phyloP scores from a whole-genome alignment of 805 yeast species.

The Dipodascus albidus region DNA sequence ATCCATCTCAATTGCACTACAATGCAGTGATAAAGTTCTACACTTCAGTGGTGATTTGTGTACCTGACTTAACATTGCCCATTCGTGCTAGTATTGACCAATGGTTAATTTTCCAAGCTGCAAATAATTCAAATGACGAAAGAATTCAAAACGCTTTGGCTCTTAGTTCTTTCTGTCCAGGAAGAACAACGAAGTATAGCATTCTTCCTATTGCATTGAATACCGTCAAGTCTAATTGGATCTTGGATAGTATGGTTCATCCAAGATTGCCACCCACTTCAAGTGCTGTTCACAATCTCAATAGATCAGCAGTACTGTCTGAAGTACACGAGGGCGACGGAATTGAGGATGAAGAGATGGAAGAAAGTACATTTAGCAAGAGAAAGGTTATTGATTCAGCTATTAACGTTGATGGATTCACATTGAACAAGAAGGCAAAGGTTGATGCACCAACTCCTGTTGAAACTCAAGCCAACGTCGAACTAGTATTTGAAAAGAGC shows the following conservation, averaged over 20 bases:
- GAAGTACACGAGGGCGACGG: no score
- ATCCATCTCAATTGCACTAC: constrained; percentile 2
- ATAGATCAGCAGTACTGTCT: constrained; percentile 6
- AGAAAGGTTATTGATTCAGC: constrained; percentile 69
- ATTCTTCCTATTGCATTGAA: constrained; percentile 59
- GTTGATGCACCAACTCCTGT: constrained; percentile 46
- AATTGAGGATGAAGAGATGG: background rate
- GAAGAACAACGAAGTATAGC: constrained; percentile 43
- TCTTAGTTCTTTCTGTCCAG: constrained; percentile 57
- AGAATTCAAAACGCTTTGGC: constrained; percentile 28
- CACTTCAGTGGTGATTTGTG: constrained; percentile 34
- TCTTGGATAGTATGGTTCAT: constrained; percentile 47
- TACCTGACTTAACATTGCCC: constrained; percentile 44
- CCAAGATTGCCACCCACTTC: constrained; percentile 58
- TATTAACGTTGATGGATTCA: constrained; percentile 75
- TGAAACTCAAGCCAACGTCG: background rate
- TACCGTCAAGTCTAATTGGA: constrained; percentile 36
- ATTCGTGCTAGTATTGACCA: constrained; percentile 49
- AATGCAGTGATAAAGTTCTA: constrained; percentile 36
- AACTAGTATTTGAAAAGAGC: background rate
- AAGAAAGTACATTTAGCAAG: constrained; percentile 33
- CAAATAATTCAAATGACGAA: constrained; percentile 9
- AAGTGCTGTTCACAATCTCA: constrained; percentile 6
- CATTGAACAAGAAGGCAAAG: constrained; percentile 44
- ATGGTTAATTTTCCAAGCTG: constrained; percentile 28